Evolutionary conservation across 2,329 filamentous ascomycete genomes (phyloP).

Genomic region (Hirsutella thompsonii): DNA sequence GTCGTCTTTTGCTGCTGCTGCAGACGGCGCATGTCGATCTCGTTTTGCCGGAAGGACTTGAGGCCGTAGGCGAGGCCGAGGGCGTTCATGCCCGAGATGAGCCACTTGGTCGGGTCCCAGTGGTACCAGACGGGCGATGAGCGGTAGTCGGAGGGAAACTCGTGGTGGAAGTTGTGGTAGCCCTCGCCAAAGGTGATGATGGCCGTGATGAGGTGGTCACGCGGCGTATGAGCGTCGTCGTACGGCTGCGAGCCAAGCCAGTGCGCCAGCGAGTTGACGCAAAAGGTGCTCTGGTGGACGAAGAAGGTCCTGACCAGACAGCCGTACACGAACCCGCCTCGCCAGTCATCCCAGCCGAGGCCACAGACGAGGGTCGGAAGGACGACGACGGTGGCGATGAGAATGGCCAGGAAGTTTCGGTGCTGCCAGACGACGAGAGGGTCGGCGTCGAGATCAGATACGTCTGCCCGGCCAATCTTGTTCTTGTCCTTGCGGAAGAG

Average conservation of each 20-base stretch:
- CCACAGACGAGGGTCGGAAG: slow-evolving; percentile 67
- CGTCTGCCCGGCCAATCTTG: slow-evolving; percentile 80
- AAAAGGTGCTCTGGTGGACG: slow-evolving; percentile 86
- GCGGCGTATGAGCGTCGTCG: slow-evolving; percentile 81
- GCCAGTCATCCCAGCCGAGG: slow-evolving; percentile 68
- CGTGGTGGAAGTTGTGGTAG: slow-evolving; percentile 94
- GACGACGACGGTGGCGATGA: slow-evolving; percentile 53
- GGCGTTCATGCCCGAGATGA: slow-evolving; percentile 32
- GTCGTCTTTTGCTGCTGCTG: slow-evolving; percentile 89
- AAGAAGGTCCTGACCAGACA: slow-evolving; percentile 81
- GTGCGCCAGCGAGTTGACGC: slow-evolving; percentile 81
- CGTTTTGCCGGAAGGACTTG: slow-evolving; percentile 62
- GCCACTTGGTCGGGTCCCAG: slow-evolving; percentile 87
- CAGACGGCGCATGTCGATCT: slow-evolving; percentile 82
- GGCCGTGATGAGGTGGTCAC: slow-evolving; percentile 77
- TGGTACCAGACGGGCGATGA: slow-evolving; percentile 86
- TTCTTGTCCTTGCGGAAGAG: slow-evolving; percentile 78
- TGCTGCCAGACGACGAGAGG: slow-evolving; percentile 80
- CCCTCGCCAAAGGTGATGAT: slow-evolving; percentile 77
- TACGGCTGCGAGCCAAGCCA: slow-evolving; percentile 88
- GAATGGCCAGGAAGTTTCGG: slow-evolving; percentile 68
- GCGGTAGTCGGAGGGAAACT: slow-evolving; percentile 86
- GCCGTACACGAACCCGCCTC: slow-evolving; percentile 71
- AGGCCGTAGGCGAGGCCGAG: neutral
- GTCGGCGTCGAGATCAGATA: slow-evolving; percentile 78